Percentiles rank a stretch among this genome's conserved stretches.
phyloP scores from a whole-genome alignment of 2,329 filamentous ascomycete species.

The Hawksworthiomyces lignivorus region DNA sequence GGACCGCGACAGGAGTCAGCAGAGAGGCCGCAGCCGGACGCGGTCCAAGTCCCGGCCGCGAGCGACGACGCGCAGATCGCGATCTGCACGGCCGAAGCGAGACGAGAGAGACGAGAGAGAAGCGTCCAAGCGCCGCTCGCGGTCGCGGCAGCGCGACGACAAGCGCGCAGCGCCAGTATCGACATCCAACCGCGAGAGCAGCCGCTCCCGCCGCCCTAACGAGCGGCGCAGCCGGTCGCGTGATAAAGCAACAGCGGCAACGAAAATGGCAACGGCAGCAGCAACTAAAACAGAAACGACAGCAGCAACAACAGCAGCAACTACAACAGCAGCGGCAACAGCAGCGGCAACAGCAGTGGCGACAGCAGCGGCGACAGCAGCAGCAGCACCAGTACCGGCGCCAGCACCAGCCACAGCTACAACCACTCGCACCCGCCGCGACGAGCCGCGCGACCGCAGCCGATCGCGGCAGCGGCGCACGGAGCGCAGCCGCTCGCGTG shows the following conservation, averaged over 20 bases:
- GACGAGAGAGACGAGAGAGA: constrained; percentile 2
- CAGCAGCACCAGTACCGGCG: too few relatives aligned
- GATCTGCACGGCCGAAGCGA: constrained; percentile 2
- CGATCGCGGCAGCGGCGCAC: constrained; percentile 20
- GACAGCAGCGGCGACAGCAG: constrained; percentile 25
- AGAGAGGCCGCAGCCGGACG: constrained; percentile 3
- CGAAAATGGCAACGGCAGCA: constrained; percentile 7
- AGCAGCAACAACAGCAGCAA: neutral
- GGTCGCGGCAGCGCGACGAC: constrained; percentile 3
- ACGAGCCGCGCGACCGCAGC: constrained; percentile 26
- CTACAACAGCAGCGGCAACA: constrained; percentile 14
- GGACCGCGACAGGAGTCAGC: constrained; percentile 1
- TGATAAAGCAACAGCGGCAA: neutral
- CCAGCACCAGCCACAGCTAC: too few relatives aligned
- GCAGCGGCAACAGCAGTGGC: constrained; percentile 17
- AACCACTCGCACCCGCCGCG: too few relatives aligned
- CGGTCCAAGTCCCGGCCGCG: constrained; percentile 6
- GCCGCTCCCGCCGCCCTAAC: constrained; percentile 7
- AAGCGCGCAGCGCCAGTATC: neutral
- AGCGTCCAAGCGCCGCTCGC: neutral
- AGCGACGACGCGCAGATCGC: constrained; percentile 2
- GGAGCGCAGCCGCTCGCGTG: constrained; percentile 23
- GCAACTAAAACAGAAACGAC: neutral
- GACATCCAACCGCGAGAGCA: constrained; percentile 5
- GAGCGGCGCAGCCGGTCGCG: neutral